Conservation (phyloP, 169 alveolate genomes). For the Plasmodium cynomolgi region DNA sequence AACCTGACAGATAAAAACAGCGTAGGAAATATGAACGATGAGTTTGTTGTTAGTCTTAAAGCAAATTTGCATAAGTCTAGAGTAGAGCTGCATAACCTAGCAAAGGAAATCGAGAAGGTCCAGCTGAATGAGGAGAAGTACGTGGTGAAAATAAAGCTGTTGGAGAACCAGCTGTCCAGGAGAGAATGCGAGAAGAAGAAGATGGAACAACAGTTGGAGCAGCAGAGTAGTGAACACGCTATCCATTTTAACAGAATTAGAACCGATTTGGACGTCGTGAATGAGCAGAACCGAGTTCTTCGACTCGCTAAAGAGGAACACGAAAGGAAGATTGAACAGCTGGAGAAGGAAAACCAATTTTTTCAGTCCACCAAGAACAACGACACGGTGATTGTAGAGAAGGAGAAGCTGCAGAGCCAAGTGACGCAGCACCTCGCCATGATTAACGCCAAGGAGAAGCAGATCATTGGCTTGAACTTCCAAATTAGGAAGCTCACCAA, state of each 20-base stretch:
- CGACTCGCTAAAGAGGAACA: constrained; percentile 2
- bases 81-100: constrained; percentile 7
- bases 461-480: constrained; percentile 19
- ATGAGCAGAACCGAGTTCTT: constrained; percentile 35
- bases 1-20: neutral
- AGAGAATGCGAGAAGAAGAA: constrained; percentile 6
- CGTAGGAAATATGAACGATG: neutral
- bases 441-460: constrained; percentile 41
- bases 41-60: constrained; percentile 2
- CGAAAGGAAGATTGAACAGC: constrained; percentile 36
- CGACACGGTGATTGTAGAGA: constrained; percentile 29
- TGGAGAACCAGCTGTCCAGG: neutral
- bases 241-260: constrained; percentile 17
- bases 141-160: neutral
- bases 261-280: constrained; percentile 31
- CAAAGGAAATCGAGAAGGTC: constrained; percentile 4
- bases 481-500: constrained; percentile 22
- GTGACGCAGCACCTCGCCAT: constrained; percentile 3
- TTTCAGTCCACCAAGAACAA: constrained; percentile 47
- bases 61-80: constrained; percentile 1
- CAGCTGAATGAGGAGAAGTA: constrained; percentile 20
- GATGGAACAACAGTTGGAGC: neutral
- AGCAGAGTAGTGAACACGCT: neutral
- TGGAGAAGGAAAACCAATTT: constrained; percentile 14
- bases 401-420: constrained; percentile 26